Evolutionary conservation across 805 yeast genomes (phyloP), one percentile per base, ranked within the genome.

Genomic region (Suhomyces emberorum): DNA sequence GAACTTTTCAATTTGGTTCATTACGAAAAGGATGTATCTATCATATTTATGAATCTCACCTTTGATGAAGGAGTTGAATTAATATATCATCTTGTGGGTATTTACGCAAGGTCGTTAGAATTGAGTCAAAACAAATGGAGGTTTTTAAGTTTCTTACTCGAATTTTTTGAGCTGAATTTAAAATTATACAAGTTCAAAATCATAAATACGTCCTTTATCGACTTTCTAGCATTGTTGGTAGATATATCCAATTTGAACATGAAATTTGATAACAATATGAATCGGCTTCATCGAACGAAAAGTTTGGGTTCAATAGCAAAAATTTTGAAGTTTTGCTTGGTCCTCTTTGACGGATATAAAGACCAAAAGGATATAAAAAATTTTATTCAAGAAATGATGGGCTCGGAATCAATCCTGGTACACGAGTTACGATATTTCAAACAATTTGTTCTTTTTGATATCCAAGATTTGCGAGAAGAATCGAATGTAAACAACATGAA

Each of bases 261-360:
- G 19, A 31, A 8, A 21, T 38, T 35, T 24, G 35, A 37, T 28
- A 17, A 18, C 6, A 34, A 31, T 15, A 10, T 22, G 2, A 37
- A 33, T 20, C 22, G 28, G 21, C 22, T 28, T 8, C 34, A 27
- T 21, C 26, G 37, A 24, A 18, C 34, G 17, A 41, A 37, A 24
- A 18, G 31, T 4, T 25, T 43, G 20, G 17, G 15, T 8, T 35
- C 29, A 15, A 43, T 40, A 8, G 32, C 35, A 11, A 25, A 31
- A 9, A 51, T 65, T 3, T 40, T 60, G 11, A 24, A 30, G 9
- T 37, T 52, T 22, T 38, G 59, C 6, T 46, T 32, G 21, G 33
- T 44, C 4, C 18, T 56, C 2, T 65, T 51, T 43, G 65, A 63
- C 18, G 73, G 73, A 1, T 68, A 53, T 38, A 55, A 51, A 28